Evolutionary conservation across 2,329 filamentous ascomycete genomes (phyloP).

Genomic region (Ceratocystis cubensis): DNA sequence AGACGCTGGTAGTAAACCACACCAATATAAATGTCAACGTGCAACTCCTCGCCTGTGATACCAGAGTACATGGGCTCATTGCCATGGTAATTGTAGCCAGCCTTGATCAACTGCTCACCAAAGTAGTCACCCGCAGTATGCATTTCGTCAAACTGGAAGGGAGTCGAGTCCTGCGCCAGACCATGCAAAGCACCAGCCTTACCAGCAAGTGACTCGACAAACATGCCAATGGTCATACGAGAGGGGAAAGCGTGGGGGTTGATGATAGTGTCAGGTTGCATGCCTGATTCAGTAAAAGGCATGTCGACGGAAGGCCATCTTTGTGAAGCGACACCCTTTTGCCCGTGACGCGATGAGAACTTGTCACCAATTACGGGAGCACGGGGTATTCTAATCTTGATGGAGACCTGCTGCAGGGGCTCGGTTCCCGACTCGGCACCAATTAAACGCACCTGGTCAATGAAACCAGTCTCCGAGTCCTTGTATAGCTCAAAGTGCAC

Average conservation of each 20-base stretch:
- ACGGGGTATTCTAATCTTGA: slow-evolving; percentile 86
- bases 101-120: slow-evolving; percentile 85
- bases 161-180: slow-evolving; percentile 88
- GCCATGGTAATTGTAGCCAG: slow-evolving; percentile 94
- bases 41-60: slow-evolving; percentile 87
- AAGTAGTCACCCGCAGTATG: slow-evolving; percentile 91
- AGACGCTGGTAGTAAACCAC: slow-evolving; percentile 97
- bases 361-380: slow-evolving; percentile 94
- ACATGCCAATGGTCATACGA: slow-evolving; percentile 99
- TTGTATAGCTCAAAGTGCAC: slow-evolving; percentile 93
- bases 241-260: slow-evolving; percentile 99
- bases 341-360: slow-evolving; percentile 95
- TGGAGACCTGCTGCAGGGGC: slow-evolving; percentile 73
- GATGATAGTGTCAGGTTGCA: slow-evolving; percentile 96
- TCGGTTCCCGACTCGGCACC: slow-evolving; percentile 74
- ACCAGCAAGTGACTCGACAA: slow-evolving; percentile 90
- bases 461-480: slow-evolving; percentile 72
- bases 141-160: slow-evolving; percentile 87
- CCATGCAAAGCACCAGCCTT: slow-evolving; percentile 92
- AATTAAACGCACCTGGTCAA: slow-evolving; percentile 86
- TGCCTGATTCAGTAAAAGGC: slow-evolving; percentile 93
- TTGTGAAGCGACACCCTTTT: slow-evolving; percentile 93
- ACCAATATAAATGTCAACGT: slow-evolving; percentile 90
- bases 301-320: slow-evolving; percentile 91
- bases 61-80: slow-evolving; percentile 99